These are phyloP conservation scores for Populus nigra DNA, from an alignment of 345 rosid species.

Conservation along the genomic window DNA sequence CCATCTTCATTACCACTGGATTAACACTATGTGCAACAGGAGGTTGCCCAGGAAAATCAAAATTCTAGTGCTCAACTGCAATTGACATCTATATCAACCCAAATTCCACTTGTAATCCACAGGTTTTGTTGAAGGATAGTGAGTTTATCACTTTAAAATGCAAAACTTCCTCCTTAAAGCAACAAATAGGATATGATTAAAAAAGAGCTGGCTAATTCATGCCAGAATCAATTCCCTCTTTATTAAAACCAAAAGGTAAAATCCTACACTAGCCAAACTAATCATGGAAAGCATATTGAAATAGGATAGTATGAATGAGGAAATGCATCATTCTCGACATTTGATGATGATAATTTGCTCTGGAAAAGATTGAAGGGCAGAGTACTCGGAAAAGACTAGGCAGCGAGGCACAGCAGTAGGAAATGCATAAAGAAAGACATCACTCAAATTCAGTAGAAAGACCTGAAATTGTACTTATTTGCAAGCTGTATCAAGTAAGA, in stretches of 20 bases:
- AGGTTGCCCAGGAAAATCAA: background rate
- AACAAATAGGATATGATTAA: background rate
- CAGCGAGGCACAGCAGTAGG: no score
- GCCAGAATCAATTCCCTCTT: background rate
- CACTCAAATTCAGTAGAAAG: no score
- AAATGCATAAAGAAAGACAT: no score
- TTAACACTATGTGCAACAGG: background rate
- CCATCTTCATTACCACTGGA: conserved; percentile 39
- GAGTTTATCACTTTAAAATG: background rate
- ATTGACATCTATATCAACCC: background rate
- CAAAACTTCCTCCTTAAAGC: background rate
- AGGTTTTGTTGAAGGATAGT: background rate
- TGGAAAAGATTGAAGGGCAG: no score
- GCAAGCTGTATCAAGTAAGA: no score
- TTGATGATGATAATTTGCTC: no score
- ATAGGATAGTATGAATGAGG: no score
- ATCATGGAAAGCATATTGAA: no score
- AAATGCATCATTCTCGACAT: no score
- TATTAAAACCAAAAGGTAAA: background rate
- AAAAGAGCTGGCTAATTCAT: background rate
- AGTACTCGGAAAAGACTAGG: no score
- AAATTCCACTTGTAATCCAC: background rate
- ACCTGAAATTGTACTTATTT: no score
- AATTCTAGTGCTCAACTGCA: background rate
- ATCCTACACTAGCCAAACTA: background rate